Evolutionary conservation across 805 yeast species (phyloP).

Genomic region (Teunomyces lycoperdinae): DNA sequence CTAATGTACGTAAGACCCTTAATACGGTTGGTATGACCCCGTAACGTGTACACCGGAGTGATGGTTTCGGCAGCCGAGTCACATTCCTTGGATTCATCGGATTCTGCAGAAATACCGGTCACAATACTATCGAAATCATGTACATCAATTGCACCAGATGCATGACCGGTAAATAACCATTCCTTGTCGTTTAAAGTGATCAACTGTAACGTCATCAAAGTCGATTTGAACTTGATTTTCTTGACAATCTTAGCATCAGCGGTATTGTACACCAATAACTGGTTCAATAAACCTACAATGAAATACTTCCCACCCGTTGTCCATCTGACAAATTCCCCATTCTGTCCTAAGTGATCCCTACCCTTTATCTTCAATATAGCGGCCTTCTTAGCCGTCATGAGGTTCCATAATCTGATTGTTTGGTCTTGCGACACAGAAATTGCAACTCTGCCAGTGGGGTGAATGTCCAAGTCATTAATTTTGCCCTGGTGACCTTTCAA

Average conservation of each 20-base stretch:
- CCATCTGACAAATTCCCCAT: conserved; percentile 69
- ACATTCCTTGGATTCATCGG: conserved; percentile 26
- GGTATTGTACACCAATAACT: conserved; percentile 64
- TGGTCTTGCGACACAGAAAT: conserved; percentile 84
- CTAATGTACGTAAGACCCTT: conserved; percentile 65
- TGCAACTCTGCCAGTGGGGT: conserved; percentile 87
- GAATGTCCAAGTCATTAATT: conserved; percentile 82
- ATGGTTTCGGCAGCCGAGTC: conserved; percentile 20
- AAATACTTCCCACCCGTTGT: conserved; percentile 64
- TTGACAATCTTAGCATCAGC: conserved; percentile 55
- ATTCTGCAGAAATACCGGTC: conserved; percentile 9
- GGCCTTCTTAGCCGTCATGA: conserved; percentile 95
- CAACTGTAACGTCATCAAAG: conserved; percentile 68
- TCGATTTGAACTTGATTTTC: conserved; percentile 49
- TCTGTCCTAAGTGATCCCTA: conserved; percentile 62
- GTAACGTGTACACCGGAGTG: conserved; percentile 55
- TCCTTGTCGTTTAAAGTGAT: conserved; percentile 45
- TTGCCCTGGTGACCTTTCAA: conserved; percentile 87
- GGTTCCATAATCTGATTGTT: conserved; percentile 86
- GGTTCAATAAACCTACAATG: conserved; percentile 69
- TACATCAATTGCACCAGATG: conserved; percentile 69
- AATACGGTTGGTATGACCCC: conserved; percentile 83
- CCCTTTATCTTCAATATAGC: conserved; percentile 73
- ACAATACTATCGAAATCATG: conserved; percentile 35
- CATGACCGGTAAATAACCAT: conserved; percentile 64